Evolutionary conservation across 345 rosid genomes (phyloP).

Genomic region (Syzygium grande): DNA sequence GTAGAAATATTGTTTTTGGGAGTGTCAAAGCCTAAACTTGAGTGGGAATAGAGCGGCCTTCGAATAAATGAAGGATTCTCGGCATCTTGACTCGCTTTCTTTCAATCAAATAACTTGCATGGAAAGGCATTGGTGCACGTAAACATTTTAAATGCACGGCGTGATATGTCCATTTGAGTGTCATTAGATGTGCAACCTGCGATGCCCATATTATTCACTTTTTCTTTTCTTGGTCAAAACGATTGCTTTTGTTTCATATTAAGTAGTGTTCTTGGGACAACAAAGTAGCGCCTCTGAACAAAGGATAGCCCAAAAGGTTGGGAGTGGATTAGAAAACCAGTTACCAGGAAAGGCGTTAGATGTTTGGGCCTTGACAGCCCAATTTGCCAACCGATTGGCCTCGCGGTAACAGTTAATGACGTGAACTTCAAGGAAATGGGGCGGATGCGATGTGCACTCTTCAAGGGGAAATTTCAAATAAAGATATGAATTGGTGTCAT

Average conservation of each 20-base stretch:
- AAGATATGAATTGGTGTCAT: too few relatives aligned
- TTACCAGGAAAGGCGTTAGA: not conserved
- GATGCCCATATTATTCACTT: not conserved
- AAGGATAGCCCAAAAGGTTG: too few relatives aligned
- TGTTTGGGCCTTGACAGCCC: not conserved
- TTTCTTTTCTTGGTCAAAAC: not conserved
- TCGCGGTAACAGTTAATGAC: not conserved
- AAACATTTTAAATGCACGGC: too few relatives aligned
- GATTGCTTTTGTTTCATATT: not conserved
- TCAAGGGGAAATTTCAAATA: not conserved
- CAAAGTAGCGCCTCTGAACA: not conserved
- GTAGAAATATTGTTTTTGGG: too few relatives aligned
- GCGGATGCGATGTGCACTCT: not conserved
- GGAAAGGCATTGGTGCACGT: not conserved
- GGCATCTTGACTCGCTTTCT: not conserved
- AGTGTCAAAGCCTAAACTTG: too few relatives aligned
- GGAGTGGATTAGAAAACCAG: not conserved
- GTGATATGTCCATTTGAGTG: too few relatives aligned
- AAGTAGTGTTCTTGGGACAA: not conserved
- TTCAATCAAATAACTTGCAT: not conserved
- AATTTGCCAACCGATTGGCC: not conserved
- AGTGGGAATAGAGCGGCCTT: not conserved
- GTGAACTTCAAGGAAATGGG: not conserved
- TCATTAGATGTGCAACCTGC: not conserved
- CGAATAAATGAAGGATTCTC: not conserved